Conservation (phyloP, 768 basidiomycete genomes). For the Neoboletus brunneissimus region DNA sequence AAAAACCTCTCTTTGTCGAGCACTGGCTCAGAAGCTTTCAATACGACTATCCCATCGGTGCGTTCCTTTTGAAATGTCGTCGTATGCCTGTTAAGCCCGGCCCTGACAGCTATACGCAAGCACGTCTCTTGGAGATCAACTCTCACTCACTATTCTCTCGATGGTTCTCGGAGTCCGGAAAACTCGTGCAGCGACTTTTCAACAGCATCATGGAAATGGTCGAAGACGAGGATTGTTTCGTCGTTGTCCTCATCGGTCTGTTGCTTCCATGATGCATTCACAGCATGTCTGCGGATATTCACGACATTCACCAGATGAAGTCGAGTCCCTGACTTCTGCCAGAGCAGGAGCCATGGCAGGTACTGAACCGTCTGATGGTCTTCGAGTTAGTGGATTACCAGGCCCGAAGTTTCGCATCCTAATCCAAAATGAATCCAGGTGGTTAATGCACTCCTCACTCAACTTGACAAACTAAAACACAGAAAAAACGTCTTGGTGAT, state of each 20-base stretch:
- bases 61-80: constrained; percentile 15
- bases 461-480: constrained; percentile 92
- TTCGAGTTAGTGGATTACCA: constrained; percentile 58
- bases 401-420: background rate
- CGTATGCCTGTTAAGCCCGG: background rate
- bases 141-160: constrained; percentile 97
- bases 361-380: constrained; percentile 92
- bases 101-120: constrained; percentile 68
- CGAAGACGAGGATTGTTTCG: constrained; percentile 88
- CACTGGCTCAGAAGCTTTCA: constrained; percentile 91
- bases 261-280: background rate
- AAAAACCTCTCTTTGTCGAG: constrained; percentile 92
- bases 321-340: constrained; percentile 93
- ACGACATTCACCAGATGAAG: constrained; percentile 67
- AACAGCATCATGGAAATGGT: constrained; percentile 85
- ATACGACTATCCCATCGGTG: constrained; percentile 86
- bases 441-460: constrained; percentile 94
- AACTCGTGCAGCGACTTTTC: constrained; percentile 93
- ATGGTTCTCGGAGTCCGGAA: constrained; percentile 99
- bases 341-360: constrained; percentile 93
- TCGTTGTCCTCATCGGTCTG: constrained; percentile 90
- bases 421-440: constrained; percentile 54
- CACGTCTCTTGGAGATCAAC: constrained; percentile 93
- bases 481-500: constrained; percentile 93
- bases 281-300: constrained; percentile 5